Base-by-base conservation (phyloP, 1,284 basidiomycete species). In the Cutaneotrichosporon mucoides region DNA sequence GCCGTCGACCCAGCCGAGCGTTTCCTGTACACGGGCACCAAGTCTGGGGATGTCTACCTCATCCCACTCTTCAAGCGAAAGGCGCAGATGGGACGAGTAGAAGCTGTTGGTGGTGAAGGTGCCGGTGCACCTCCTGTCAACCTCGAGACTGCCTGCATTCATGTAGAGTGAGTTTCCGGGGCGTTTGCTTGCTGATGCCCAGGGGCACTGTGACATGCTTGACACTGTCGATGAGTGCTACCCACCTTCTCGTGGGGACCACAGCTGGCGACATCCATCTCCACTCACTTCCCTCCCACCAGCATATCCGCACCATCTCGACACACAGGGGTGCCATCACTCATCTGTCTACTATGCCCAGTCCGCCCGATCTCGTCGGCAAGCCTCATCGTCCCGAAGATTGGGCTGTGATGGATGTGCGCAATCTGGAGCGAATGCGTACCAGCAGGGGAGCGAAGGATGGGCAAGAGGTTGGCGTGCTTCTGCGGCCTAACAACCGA, bases 251-350 rank as follows among this genome's bases (percentile, higher is more conserved):
- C 13, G 84, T 85, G 33, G 91, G 91, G 11, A 91, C 90, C 0
- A 73, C 82, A 2, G 77, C 82, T 0, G 92, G 91, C 6, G 77
- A 85, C n/a, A 84, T 97, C 51, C 84, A 89, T 60, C 75, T 93
- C 36, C 90, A 94, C 71, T 89, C 96, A 64, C 84, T 95, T 40
- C 85, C 89, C 1, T 95, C 94, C 1, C 90, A 94, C 68, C 93
- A 98, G 73, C 84, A 87, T 37, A 80, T 95, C 35, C 88, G 91
- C 40, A 88, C 87, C 13, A 85, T 96, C 65, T 82, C 85, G 1
- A 69, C 79, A 83, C 79, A 89, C 56, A 68, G 87, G 63, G 88
- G 87, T 10, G 80, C 84, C n/a, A 85, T 95, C 72, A 86, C 88
- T 7, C 81, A 87, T 73, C 73, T 96, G 1, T 79, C 82, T 40